Evolutionary conservation across 768 basidiomycete genomes (phyloP).

Genomic region (Agaricus bisporus): DNA sequence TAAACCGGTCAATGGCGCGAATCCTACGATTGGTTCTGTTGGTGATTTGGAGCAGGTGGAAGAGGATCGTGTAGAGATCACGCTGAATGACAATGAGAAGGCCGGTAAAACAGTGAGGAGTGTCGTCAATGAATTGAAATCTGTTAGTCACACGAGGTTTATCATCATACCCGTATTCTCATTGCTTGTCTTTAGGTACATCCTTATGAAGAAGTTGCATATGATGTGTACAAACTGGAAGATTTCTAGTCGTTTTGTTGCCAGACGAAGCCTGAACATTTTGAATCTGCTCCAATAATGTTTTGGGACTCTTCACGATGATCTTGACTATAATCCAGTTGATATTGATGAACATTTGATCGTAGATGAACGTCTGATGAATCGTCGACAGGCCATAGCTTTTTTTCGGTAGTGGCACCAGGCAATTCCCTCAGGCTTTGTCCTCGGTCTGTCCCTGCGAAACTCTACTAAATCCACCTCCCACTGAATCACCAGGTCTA

Average conservation of each 20-base stretch:
- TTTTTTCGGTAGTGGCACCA: too few relatives aligned
- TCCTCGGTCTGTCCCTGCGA: too few relatives aligned
- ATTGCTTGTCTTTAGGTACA: slow-evolving; percentile 30
- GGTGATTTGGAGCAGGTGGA: slow-evolving; percentile 43
- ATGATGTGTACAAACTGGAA: slow-evolving; percentile 48
- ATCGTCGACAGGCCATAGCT: too few relatives aligned
- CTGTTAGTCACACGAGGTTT: slow-evolving; percentile 24
- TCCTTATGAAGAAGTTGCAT: slow-evolving; percentile 54
- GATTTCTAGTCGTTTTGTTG: slow-evolving; percentile 22
- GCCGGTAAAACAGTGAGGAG: slow-evolving; percentile 28
- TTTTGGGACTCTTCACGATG: neutral
- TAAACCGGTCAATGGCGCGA: slow-evolving; percentile 32
- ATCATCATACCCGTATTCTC: neutral
- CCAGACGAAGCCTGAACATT: neutral
- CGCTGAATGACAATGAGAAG: slow-evolving; percentile 32
- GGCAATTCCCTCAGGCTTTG: too few relatives aligned
- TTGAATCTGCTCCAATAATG: too few relatives aligned
- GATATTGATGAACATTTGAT: too few relatives aligned
- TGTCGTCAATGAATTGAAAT: slow-evolving; percentile 39
- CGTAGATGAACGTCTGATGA: too few relatives aligned
- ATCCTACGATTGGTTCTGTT: slow-evolving; percentile 36
- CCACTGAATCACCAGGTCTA: too few relatives aligned
- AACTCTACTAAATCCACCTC: too few relatives aligned
- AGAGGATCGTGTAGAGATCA: slow-evolving; percentile 47
- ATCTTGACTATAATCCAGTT: too few relatives aligned